These are phyloP conservation scores for Emergomyces africanus DNA, from an alignment of 2,329 filamentous ascomycete species.

Conservation along the genomic window DNA sequence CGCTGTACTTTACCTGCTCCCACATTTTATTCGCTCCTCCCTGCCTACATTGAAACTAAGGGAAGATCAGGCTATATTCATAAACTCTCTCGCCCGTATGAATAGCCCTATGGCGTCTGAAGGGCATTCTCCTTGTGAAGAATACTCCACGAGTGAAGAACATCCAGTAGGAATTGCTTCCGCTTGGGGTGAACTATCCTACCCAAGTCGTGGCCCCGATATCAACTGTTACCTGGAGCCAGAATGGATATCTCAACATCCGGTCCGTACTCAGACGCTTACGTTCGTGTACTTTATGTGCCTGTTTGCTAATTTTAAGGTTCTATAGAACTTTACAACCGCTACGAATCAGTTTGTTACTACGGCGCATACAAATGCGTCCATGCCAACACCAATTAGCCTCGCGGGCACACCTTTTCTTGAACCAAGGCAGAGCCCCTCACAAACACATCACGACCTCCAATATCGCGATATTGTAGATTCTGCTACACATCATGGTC, in stretches of 20 bases:
- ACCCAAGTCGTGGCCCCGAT: slow-evolving; percentile 1
- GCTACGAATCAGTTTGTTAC: slow-evolving; percentile 22
- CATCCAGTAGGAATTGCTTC: slow-evolving; percentile 3
- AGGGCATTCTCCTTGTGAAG: background rate
- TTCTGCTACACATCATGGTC: slow-evolving; percentile 19
- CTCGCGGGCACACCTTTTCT: slow-evolving; percentile 24
- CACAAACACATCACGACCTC: slow-evolving; percentile 25
- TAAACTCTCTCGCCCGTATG: background rate
- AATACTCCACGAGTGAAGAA: background rate
- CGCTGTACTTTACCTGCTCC: background rate
- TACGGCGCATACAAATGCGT: slow-evolving; percentile 17
- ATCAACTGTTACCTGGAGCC: slow-evolving; percentile 7
- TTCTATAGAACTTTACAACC: slow-evolving; percentile 15
- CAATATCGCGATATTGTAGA: slow-evolving; percentile 21
- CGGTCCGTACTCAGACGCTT: slow-evolving; percentile 4
- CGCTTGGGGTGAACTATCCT: slow-evolving; percentile 8
- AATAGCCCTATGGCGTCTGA: background rate
- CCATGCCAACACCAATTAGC: slow-evolving; percentile 28
- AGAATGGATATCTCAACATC: slow-evolving; percentile 9
- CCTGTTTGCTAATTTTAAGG: slow-evolving; percentile 2
- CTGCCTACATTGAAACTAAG: background rate
- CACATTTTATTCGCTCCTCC: background rate
- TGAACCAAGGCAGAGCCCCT: slow-evolving; percentile 21
- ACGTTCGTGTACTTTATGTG: background rate
- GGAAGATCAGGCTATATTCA: background rate